phyloP scores from a whole-genome alignment of 1,139 yeast species.

The Candida sp. region DNA sequence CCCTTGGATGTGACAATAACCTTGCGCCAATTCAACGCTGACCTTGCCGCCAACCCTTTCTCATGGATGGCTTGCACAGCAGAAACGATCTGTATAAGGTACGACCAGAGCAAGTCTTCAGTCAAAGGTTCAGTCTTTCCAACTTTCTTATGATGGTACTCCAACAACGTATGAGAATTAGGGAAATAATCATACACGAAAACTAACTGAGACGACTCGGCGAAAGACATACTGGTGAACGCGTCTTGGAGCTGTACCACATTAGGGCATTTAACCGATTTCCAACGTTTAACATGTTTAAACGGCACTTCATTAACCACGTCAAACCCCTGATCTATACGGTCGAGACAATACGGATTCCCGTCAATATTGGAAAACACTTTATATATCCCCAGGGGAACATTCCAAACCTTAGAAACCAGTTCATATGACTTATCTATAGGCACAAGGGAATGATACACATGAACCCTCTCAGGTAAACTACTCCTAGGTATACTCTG shows the following conservation, averaged over 20 bases:
- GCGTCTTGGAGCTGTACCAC: slow-evolving; percentile 74
- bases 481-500: slow-evolving; percentile 60
- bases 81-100: slow-evolving; percentile 67
- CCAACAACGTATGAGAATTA: slow-evolving; percentile 25
- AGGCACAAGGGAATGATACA: slow-evolving; percentile 85
- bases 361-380: slow-evolving; percentile 83
- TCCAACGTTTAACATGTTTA: slow-evolving; percentile 38
- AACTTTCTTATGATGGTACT: slow-evolving; percentile 33
- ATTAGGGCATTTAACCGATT: slow-evolving; percentile 50
- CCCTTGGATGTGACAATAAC: slow-evolving; percentile 70
- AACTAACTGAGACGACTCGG: slow-evolving; percentile 56
- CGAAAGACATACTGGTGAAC: slow-evolving; percentile 85
- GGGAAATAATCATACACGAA: slow-evolving; percentile 43
- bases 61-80: slow-evolving; percentile 66
- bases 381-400: slow-evolving; percentile 66
- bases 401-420: slow-evolving; percentile 54
- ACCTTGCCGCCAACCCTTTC: slow-evolving; percentile 59
- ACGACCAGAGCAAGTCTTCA: slow-evolving; percentile 71
- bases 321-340: slow-evolving; percentile 58
- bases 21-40: slow-evolving; percentile 59
- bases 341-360: slow-evolving; percentile 67
- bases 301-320: slow-evolving; percentile 55
- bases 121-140: slow-evolving; percentile 44
- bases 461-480: slow-evolving; percentile 72
- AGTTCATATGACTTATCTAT: slow-evolving; percentile 61